Conservation (phyloP, 306 rosid genomes). For the Medicago lupulina region DNA sequence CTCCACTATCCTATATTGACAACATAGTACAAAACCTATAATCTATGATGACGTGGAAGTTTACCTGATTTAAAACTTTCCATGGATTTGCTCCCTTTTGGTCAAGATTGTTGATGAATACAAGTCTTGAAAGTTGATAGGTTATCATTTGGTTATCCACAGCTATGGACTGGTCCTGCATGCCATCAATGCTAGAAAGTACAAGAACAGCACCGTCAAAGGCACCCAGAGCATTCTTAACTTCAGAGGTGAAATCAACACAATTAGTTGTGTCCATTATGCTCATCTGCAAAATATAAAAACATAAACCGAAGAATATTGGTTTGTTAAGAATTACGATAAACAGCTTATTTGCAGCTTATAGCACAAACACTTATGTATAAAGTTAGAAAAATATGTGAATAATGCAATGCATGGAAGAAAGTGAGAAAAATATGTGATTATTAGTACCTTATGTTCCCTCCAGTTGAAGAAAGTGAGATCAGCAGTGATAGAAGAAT, state of each 20-base stretch:
- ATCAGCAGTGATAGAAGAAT: no score
- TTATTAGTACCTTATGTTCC: no score
- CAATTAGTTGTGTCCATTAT: not conserved
- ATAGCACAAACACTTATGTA: no score
- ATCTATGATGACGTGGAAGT: not conserved
- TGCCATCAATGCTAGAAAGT: not conserved
- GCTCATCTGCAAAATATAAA: not conserved
- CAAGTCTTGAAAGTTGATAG: not conserved
- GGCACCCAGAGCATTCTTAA: not conserved
- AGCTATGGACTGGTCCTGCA: not conserved
- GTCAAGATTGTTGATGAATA: not conserved
- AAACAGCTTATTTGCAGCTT: no score
- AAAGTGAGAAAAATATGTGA: no score
- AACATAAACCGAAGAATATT: no score
- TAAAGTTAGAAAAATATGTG: no score
- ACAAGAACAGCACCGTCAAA: not conserved
- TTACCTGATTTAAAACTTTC: not conserved
- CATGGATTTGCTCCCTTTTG: slow-evolving; percentile 5
- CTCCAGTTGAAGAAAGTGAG: no score
- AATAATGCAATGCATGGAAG: no score
- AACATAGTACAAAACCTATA: not conserved
- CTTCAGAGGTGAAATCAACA: not conserved
- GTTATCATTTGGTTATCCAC: not conserved
- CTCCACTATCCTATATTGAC: not conserved
- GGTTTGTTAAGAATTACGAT: no score